A percentile compares a stretch with the other conserved stretches of the same genome.
These are phyloP conservation scores for Sanghuangporus baumii DNA, from an alignment of 1,284 basidiomycete species.

Conservation along the genomic window DNA sequence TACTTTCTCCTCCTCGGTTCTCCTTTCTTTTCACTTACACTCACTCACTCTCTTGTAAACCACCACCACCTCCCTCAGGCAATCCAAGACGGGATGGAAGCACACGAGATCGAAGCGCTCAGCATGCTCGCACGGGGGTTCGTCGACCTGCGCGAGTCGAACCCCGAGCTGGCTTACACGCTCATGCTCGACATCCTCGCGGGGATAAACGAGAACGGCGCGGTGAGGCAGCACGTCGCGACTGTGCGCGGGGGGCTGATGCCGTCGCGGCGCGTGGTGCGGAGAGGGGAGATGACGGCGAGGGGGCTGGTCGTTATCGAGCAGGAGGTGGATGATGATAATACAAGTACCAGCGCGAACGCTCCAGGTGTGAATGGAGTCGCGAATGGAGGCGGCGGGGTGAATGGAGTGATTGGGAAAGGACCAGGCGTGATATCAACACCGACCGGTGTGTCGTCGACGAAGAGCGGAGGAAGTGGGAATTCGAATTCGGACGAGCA, in stretches of 20 bases:
- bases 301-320: slow-evolving; percentile 76
- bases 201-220: slow-evolving; percentile 82
- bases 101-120: slow-evolving; percentile 82
- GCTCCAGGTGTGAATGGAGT: not conserved
- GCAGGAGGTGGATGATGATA: slow-evolving; percentile 44
- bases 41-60: not conserved
- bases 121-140: slow-evolving; percentile 90
- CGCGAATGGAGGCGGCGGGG: not conserved
- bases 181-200: slow-evolving; percentile 85
- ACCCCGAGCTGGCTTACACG: slow-evolving; percentile 81
- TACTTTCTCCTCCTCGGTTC: not conserved
- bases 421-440: not conserved
- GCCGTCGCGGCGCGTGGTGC: slow-evolving; percentile 71
- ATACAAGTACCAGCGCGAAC: too few species aligned
- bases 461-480: slow-evolving; percentile 15
- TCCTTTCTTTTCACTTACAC: not conserved
- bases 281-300: slow-evolving; percentile 77
- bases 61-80: slow-evolving; percentile 37
- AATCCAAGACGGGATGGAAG: slow-evolving; percentile 80
- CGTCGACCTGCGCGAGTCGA: slow-evolving; percentile 72
- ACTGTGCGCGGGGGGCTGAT: slow-evolving; percentile 59
- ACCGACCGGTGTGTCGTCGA: slow-evolving; percentile 24
- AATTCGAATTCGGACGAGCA: not conserved
- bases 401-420: slow-evolving; percentile 13
- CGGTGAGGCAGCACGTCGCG: slow-evolving; percentile 73